phyloP scores from a whole-genome alignment of 768 basidiomycete species.

The Lentinula raphanica region DNA sequence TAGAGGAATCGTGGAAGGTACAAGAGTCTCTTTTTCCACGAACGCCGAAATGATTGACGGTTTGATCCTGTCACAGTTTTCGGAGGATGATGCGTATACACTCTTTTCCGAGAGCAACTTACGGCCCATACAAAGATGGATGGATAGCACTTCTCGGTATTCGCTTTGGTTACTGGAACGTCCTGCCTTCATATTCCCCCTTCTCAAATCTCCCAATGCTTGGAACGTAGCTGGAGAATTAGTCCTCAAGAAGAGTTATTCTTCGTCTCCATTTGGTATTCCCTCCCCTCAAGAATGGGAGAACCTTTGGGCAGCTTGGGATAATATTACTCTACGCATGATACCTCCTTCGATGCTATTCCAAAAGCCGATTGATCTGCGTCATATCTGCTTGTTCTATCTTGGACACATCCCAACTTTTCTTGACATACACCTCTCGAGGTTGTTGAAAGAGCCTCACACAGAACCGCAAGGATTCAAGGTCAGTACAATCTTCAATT shows the following conservation, averaged over 20 bases:
- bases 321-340: constrained; percentile 78
- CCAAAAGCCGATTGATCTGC: constrained; percentile 86
- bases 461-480: constrained; percentile 85
- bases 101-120: constrained; percentile 74
- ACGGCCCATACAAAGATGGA: constrained; percentile 86
- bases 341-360: constrained; percentile 82
- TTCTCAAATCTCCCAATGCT: constrained; percentile 37
- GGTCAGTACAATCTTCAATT: constrained; percentile 18
- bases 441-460: constrained; percentile 66
- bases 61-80: constrained; percentile 51
- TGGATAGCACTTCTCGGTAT: constrained; percentile 63
- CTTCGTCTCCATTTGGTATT: constrained; percentile 51
- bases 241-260: constrained; percentile 18
- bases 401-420: constrained; percentile 91
- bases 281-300: constrained; percentile 80
- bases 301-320: constrained; percentile 85
- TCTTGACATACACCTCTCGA: constrained; percentile 84
- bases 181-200: constrained; percentile 73
- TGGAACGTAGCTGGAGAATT: constrained; percentile 16
- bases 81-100: constrained; percentile 58
- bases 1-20: constrained; percentile 90
- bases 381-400: constrained; percentile 98
- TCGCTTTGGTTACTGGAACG: constrained; percentile 91
- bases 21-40: too few species aligned
- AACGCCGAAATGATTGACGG: background rate